Percentiles rank a stretch among this genome's conserved stretches.
Evolutionary conservation across 2,329 filamentous ascomycete species (phyloP).

Genomic region (Hypoxylon sp.): DNA sequence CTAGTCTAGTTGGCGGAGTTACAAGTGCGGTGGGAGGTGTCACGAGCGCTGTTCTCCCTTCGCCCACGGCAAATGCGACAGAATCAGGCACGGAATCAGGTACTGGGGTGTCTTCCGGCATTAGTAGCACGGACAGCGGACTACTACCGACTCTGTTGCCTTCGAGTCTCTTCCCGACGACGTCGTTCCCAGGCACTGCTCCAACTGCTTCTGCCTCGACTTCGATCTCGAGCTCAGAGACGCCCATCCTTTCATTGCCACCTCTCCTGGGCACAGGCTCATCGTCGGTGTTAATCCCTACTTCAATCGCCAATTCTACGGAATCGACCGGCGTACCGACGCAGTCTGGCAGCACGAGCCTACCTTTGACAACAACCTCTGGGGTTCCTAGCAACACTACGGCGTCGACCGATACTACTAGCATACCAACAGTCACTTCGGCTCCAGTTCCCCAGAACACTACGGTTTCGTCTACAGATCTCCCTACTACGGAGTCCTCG

Average conservation of each 20-base stretch:
- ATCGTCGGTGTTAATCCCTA: constrained; percentile 18
- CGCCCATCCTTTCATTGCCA: constrained; percentile 33
- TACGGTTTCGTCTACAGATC: constrained; percentile 32
- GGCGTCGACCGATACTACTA: constrained; percentile 26
- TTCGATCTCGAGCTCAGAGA: constrained; percentile 30
- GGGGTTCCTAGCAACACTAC: constrained; percentile 38
- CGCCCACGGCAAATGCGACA: constrained; percentile 38
- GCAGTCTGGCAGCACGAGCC: constrained; percentile 32
- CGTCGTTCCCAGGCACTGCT: constrained; percentile 41
- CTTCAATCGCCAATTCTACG: constrained; percentile 34
- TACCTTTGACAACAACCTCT: constrained; percentile 22
- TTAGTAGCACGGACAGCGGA: constrained; percentile 25
- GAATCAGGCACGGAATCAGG: constrained; percentile 39
- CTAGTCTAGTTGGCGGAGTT: constrained; percentile 39
- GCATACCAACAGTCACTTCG: constrained; percentile 21
- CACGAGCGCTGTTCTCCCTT: constrained; percentile 36
- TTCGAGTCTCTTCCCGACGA: constrained; percentile 24
- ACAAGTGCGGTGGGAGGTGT: constrained; percentile 32
- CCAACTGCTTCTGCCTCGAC: constrained; percentile 26
- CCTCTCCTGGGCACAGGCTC: constrained; percentile 35
- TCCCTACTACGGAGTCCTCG: constrained; percentile 28
- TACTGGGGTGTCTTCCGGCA: constrained; percentile 14
- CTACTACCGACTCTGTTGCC: constrained; percentile 38
- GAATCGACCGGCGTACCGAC: constrained; percentile 38
- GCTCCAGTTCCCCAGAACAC: constrained; percentile 33